Percentiles rank a stretch among this genome's conserved stretches.
Conservation (phyloP, 1,284 basidiomycete species). For the Ceratorhiza oryzae-sativae region DNA sequence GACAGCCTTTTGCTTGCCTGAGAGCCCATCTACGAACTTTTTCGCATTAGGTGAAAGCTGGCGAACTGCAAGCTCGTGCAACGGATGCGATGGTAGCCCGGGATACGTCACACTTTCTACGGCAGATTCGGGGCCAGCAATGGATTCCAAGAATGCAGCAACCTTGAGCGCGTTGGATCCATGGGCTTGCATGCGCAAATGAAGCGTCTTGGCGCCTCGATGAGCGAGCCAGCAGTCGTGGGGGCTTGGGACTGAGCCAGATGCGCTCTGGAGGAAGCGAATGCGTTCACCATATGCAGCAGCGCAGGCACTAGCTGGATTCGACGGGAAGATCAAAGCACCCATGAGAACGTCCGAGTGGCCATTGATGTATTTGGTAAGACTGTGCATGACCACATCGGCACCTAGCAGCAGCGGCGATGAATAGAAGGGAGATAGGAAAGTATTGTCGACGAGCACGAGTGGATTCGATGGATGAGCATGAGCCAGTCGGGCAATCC, state of each 20-base stretch:
- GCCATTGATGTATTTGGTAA: conserved; percentile 94
- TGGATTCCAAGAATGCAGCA: conserved; percentile 69
- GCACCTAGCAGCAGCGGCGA: conserved; percentile 88
- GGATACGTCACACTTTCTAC: conserved; percentile 62
- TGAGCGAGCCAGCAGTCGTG: conserved; percentile 93
- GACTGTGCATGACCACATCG: conserved; percentile 77
- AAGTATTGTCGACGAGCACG: conserved; percentile 92
- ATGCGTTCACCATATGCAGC: conserved; percentile 60
- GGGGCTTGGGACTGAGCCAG: conserved; percentile 86
- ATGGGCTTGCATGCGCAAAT: conserved; percentile 86
- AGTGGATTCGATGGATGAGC: conserved; percentile 65
- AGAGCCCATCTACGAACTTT: conserved; percentile 45
- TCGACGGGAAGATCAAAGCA: conserved; percentile 69
- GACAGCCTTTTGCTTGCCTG: conserved; percentile 26
- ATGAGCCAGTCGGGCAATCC: conserved; percentile 67
- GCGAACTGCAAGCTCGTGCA: conserved; percentile 16
- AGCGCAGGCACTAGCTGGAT: conserved; percentile 54
- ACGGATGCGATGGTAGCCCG: conserved; percentile 52
- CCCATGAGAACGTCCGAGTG: conserved; percentile 94
- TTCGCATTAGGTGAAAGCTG: conserved; percentile 70
- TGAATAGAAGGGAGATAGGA: conserved; percentile 90
- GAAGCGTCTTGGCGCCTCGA: conserved; percentile 90
- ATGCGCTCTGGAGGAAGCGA: conserved; percentile 91
- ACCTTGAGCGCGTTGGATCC: conserved; percentile 83
- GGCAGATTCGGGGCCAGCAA: conserved; percentile 48